Base-by-base conservation (phyloP, 1,284 basidiomycete species). In the Ustilago sp. region DNA sequence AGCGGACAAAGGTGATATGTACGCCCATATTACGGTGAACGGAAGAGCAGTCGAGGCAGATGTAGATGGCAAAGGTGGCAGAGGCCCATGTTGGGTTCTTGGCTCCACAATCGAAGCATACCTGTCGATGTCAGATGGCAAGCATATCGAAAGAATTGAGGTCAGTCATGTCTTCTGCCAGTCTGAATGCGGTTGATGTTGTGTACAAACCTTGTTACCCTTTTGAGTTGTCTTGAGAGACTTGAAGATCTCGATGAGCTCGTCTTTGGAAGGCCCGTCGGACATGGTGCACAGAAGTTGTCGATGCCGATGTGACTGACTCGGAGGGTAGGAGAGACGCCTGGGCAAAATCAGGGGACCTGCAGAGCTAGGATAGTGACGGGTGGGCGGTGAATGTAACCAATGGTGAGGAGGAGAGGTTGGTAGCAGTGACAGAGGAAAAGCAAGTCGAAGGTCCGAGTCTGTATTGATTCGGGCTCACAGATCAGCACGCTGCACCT, bases 41-140 rank as follows among this genome's bases (percentile, higher is more conserved):
- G 75, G 92, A 93, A 6, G 95, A 98, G 89, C 96, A 99, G 82
- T 99, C 95, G 52, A 99, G 89, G 85, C 96, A 99, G 84, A 99
- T 96, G 88, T 99, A 99, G 52, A 99, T 92, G 57, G 94, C 96
- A 85, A 93, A 99, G 0, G 94, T 96, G 38, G 97, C 94, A 75
- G 93, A 95, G 2, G 95, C 92, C 96, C 96, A 99, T 54, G 95
- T 97, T 63, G 96, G 96, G 88, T 97, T 98, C 84, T 95, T 93
- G 69, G 96, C 95, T 81, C 91, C 90, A 86, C 97, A 99, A 87
- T 99, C 96, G 85, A 98, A 98, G 88, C 96, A 99, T 82, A 91
- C 90, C 96, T 98, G 81, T 8, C 7, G 31, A 39, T 12, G 15
- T 47, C n/a, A 41, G 7, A 11, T 17, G 35, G 43, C 28, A 54